Percentiles rank a stretch among this genome's conserved stretches.
These are phyloP conservation scores for Arabis alpina DNA, from an alignment of 345 rosid species.

Conservation along the genomic window DNA sequence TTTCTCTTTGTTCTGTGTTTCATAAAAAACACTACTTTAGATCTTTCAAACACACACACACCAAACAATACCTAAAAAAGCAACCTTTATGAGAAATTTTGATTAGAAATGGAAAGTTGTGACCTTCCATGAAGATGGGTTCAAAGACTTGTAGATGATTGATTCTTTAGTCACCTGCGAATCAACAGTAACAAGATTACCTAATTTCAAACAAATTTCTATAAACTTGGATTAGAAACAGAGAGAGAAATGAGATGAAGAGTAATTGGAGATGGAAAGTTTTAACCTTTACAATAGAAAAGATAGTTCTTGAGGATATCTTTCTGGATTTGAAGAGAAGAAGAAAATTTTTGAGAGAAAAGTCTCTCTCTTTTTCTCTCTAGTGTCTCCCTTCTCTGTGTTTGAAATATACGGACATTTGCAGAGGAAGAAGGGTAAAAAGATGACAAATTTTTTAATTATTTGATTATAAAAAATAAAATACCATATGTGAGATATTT, in stretches of 20 bases:
- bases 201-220: conserved; percentile 23
- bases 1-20: conserved; percentile 19
- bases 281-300: not conserved
- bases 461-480: not conserved
- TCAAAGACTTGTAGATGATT: not conserved
- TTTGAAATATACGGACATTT: conserved; percentile 43
- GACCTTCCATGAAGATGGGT: conserved; percentile 33
- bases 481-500: not conserved
- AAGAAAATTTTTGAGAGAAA: not conserved
- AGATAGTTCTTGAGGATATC: not conserved
- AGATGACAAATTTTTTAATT: not conserved
- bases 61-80: not conserved
- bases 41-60: not conserved
- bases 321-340: conserved; percentile 21
- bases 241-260: not conserved
- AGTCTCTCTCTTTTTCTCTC: conserved; percentile 9
- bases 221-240: not conserved
- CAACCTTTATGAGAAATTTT: not conserved
- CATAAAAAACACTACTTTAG: not conserved
- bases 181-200: conserved; percentile 16
- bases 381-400: conserved; percentile 15
- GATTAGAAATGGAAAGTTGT: not conserved
- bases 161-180: conserved; percentile 29
- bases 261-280: not conserved
- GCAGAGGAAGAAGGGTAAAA: conserved; percentile 28